phyloP scores from a whole-genome alignment of 352 stramenopile species.

The Globisporangium viniferum region DNA sequence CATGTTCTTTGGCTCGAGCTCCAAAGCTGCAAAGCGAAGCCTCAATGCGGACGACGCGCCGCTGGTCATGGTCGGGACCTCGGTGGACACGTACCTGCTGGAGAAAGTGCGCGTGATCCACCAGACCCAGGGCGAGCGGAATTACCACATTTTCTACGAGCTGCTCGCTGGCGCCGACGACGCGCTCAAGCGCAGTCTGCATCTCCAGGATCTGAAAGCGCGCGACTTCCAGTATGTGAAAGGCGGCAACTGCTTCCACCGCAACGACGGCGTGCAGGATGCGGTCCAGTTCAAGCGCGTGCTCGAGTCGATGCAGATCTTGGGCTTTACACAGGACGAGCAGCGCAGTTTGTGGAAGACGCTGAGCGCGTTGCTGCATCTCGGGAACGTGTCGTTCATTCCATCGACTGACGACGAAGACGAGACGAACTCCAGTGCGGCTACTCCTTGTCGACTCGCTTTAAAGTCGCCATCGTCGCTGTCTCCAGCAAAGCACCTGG shows the following conservation, averaged over 20 bases:
- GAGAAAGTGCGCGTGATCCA: conserved; percentile 91
- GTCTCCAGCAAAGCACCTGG: conserved; percentile 36
- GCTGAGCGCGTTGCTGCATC: conserved; percentile 69
- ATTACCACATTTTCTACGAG: conserved; percentile 85
- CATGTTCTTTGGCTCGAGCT: conserved; percentile 69
- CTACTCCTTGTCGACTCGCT: conserved; percentile 37
- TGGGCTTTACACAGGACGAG: conserved; percentile 66
- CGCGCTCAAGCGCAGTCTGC: conserved; percentile 37
- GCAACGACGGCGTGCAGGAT: conserved; percentile 68
- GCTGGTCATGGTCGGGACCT: conserved; percentile 65
- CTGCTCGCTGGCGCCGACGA: conserved; percentile 54
- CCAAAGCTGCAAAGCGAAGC: conserved; percentile 5
- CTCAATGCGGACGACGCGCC: conserved; percentile 13
- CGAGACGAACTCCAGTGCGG: conserved; percentile 33
- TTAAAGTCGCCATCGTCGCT: conserved; percentile 31
- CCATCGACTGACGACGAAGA: conserved; percentile 53
- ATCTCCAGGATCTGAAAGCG: conserved; percentile 32
- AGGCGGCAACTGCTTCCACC: conserved; percentile 57
- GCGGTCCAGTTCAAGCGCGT: conserved; percentile 59
- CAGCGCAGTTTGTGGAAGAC: conserved; percentile 66
- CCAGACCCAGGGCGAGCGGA: conserved; percentile 67
- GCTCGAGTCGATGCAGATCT: conserved; percentile 61
- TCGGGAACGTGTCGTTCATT: conserved; percentile 79
- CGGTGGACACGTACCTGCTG: conserved; percentile 88
- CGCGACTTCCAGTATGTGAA: conserved; percentile 69